Conservation (phyloP, 1,284 basidiomycete species). For the Fomitopsis schrenkii region DNA sequence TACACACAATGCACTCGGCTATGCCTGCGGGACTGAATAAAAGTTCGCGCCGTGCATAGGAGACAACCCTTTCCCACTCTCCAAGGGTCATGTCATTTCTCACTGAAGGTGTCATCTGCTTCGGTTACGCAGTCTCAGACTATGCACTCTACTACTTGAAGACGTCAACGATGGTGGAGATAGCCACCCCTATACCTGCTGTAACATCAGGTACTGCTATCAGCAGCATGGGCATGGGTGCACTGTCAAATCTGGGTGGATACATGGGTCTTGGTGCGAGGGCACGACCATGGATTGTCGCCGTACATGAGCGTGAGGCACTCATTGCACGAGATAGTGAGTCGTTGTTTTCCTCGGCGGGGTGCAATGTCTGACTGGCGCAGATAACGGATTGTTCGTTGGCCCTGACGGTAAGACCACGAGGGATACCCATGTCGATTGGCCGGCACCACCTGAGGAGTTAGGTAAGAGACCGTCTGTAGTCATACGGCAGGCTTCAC, state of each 20-base stretch:
- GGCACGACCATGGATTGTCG: slow-evolving; percentile 62
- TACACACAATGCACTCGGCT: slow-evolving; percentile 24
- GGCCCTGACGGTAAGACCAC: slow-evolving; percentile 66
- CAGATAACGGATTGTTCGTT: slow-evolving; percentile 75
- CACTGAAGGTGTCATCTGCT: slow-evolving; percentile 58
- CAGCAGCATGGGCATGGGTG: slow-evolving; percentile 56
- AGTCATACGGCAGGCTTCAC: not conserved
- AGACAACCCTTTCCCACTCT: slow-evolving; percentile 80
- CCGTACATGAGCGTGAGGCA: slow-evolving; percentile 63
- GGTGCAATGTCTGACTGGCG: not conserved
- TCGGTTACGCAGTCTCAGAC: slow-evolving; percentile 75
- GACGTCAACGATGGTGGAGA: slow-evolving; percentile 54
- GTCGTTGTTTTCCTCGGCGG: slow-evolving; percentile 18
- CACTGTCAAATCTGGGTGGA: slow-evolving; percentile 77
- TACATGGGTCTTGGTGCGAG: slow-evolving; percentile 84
- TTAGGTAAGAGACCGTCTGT: slow-evolving; percentile 43
- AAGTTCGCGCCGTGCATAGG: slow-evolving; percentile 33
- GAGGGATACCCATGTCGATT: slow-evolving; percentile 60
- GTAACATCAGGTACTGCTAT: slow-evolving; percentile 36
- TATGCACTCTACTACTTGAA: slow-evolving; percentile 72
- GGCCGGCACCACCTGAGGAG: slow-evolving; percentile 82
- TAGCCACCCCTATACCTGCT: slow-evolving; percentile 45
- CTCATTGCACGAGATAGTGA: slow-evolving; percentile 80
- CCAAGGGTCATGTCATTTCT: slow-evolving; percentile 74
- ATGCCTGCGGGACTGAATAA: not conserved